Conservation (phyloP, 352 stramenopile species). For the Achlya hypogyna region DNA sequence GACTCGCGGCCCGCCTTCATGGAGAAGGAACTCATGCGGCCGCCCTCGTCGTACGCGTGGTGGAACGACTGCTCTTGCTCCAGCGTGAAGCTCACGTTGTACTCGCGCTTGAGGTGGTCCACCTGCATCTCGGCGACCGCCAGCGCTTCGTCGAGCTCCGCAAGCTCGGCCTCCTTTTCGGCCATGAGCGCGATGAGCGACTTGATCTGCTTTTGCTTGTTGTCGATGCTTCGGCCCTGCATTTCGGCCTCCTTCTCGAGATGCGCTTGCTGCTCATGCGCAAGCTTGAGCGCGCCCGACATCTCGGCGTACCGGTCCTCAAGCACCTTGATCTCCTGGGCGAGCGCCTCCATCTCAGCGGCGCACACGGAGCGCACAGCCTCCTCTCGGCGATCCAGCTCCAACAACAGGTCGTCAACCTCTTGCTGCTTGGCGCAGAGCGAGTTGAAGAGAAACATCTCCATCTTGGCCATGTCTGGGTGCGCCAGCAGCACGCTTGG, state of each 20-base stretch:
- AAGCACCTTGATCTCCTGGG: neutral
- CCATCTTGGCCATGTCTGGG: slow-evolving; percentile 20
- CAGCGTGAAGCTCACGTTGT: slow-evolving; percentile 12
- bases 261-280: slow-evolving; percentile 2
- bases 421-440: slow-evolving; percentile 19
- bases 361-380: neutral
- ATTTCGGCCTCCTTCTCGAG: slow-evolving; percentile 7
- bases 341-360: slow-evolving; percentile 7
- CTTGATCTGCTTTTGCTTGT: slow-evolving; percentile 22
- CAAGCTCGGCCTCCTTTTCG: slow-evolving; percentile 9
- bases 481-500: neutral
- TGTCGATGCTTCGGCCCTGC: slow-evolving; percentile 14
- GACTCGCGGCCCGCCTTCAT: slow-evolving; percentile 3
- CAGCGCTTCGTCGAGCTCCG: slow-evolving; percentile 21
- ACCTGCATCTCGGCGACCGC: slow-evolving; percentile 20
- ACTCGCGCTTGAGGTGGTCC: slow-evolving; percentile 13
- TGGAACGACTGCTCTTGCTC: slow-evolving; percentile 16
- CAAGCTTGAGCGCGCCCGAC: slow-evolving; percentile 5
- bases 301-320: slow-evolving; percentile 2
- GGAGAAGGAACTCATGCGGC: slow-evolving; percentile 11
- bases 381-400: slow-evolving; percentile 14
- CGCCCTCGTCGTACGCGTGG: slow-evolving; percentile 5
- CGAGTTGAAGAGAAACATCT: slow-evolving; percentile 19
- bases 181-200: slow-evolving; percentile 10
- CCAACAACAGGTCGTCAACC: slow-evolving; percentile 10